These are phyloP conservation scores for Auxenochlorella protothecoides DNA, from an alignment of 139 green algal genomes.

Conservation along the genomic window DNA sequence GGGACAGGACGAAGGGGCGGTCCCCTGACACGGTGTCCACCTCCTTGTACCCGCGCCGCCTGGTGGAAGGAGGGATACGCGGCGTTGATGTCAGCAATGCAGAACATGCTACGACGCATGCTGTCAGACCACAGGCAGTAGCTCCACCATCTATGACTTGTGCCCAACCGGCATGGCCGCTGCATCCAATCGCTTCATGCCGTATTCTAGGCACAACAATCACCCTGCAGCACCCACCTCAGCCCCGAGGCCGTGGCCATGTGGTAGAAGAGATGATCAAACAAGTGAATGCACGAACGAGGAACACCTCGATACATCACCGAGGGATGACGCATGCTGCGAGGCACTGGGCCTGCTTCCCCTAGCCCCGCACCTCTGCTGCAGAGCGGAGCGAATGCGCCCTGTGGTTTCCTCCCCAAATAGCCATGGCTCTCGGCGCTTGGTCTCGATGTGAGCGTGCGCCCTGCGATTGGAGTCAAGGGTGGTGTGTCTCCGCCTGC, in stretches of 20 bases:
- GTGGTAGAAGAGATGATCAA: slow-evolving; percentile 94
- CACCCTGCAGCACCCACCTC: slow-evolving; percentile 2
- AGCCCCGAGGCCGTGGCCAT: slow-evolving; percentile 50
- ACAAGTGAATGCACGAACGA: no score
- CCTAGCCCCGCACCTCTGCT: slow-evolving; percentile 26
- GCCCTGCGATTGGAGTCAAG: slow-evolving; percentile 19
- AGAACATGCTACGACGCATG: no score
- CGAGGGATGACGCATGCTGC: not conserved
- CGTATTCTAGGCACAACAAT: no score
- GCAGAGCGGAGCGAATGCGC: slow-evolving; percentile 75
- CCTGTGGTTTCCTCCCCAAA: slow-evolving; percentile 77
- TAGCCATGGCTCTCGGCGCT: slow-evolving; percentile 94
- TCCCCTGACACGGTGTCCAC: slow-evolving; percentile 61
- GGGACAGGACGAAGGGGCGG: slow-evolving; percentile 92
- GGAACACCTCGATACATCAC: no score
- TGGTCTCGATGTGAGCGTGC: slow-evolving; percentile 94
- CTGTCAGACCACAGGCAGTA: no score
- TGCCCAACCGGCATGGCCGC: not conserved
- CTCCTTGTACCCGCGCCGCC: slow-evolving; percentile 28
- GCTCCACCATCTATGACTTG: no score
- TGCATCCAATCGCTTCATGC: not conserved
- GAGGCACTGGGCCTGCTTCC: not conserved
- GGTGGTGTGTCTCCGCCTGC: no score
- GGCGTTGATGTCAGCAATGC: no score
- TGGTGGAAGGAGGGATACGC: not conserved